Base-by-base conservation (phyloP, 371 early-diverging fungal species). In the Mucor piriformis region DNA sequence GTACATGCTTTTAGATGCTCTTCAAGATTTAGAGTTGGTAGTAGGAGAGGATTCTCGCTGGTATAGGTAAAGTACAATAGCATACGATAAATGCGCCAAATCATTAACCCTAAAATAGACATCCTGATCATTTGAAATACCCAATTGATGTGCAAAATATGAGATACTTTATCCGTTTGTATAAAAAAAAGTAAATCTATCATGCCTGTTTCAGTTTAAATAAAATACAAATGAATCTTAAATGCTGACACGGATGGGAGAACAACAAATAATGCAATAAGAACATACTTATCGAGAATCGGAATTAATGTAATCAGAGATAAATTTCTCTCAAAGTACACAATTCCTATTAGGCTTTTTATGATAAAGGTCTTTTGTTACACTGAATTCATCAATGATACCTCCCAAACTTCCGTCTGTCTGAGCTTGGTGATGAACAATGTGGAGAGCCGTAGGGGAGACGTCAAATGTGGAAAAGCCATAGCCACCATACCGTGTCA, bases 91-190 rank as follows among this genome's bases (percentile, higher is more conserved):
- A 29, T 12, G 38, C 33, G 3, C 3, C 6, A 37, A 12, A 42
- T 18, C 6, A 20, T 24, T 46, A 12, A 10, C 24, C 11, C 50
- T 24, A 25, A 20, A 21, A 5, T 60, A 79, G 81, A 63, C 70
- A 72, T 53, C 89, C 89, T 13, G 79, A 75, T 1, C 69, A 82
- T 12, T 69, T 93, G 12, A 76, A 80, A 54, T 95, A 91, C 62
- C 93, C 93, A 2, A 73, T 90, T 12, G 87, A 87, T 50, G 72
- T 95, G 34, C 88, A 91, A 54, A 92, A 93, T 68, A 95, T 95
- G 94, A 88, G 95, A 37, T 92, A 93, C 64, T 95, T 93, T 72
- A 77, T 93, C 55, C 81, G 95, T 37, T 67, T 95, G 32, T 95
- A 95, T 70, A 73, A 73, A 46, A 85, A 77, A 47, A 69, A 64